Evolutionary conservation across 2,329 filamentous ascomycete genomes (phyloP).

Genomic region (Hypoxylon sp.): DNA sequence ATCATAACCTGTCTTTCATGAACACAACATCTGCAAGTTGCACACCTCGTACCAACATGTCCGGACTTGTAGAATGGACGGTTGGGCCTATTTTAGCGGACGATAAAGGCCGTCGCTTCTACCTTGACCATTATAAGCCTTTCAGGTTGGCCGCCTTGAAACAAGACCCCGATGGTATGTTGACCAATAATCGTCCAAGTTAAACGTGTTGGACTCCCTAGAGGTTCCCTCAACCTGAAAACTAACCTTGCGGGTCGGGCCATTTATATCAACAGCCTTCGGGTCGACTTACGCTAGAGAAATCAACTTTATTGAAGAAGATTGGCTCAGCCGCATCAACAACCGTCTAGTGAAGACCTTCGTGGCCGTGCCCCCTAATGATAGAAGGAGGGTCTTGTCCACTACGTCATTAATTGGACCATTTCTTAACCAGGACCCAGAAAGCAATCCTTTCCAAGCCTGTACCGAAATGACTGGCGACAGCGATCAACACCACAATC

Average conservation of each 20-base stretch:
- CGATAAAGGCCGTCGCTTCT: slow-evolving; percentile 50
- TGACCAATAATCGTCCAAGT: slow-evolving; percentile 13
- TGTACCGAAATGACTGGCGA: slow-evolving; percentile 34
- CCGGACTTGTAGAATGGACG: slow-evolving; percentile 41
- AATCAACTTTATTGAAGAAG: slow-evolving; percentile 54
- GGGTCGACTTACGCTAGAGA: slow-evolving; percentile 58
- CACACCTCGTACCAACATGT: slow-evolving; percentile 34
- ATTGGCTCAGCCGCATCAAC: slow-evolving; percentile 56
- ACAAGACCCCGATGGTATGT: slow-evolving; percentile 51
- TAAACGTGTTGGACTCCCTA: slow-evolving; percentile 8
- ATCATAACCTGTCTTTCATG: slow-evolving; percentile 20
- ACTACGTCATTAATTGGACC: slow-evolving; percentile 55
- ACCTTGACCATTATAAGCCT: slow-evolving; percentile 51
- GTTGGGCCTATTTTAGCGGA: slow-evolving; percentile 46
- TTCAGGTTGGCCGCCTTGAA: slow-evolving; percentile 52
- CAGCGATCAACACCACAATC: slow-evolving; percentile 25
- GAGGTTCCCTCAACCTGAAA: slow-evolving; percentile 32
- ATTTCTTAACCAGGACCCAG: slow-evolving; percentile 45
- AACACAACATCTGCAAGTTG: slow-evolving; percentile 16
- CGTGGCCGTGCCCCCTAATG: slow-evolving; percentile 49
- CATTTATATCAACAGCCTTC: slow-evolving; percentile 51
- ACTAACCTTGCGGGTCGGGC: slow-evolving; percentile 28
- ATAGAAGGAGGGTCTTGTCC: slow-evolving; percentile 50
- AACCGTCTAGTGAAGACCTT: slow-evolving; percentile 57
- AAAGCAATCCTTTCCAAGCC: slow-evolving; percentile 44